Conservation (phyloP, 768 basidiomycete genomes). For the Lentinula raphanica region DNA sequence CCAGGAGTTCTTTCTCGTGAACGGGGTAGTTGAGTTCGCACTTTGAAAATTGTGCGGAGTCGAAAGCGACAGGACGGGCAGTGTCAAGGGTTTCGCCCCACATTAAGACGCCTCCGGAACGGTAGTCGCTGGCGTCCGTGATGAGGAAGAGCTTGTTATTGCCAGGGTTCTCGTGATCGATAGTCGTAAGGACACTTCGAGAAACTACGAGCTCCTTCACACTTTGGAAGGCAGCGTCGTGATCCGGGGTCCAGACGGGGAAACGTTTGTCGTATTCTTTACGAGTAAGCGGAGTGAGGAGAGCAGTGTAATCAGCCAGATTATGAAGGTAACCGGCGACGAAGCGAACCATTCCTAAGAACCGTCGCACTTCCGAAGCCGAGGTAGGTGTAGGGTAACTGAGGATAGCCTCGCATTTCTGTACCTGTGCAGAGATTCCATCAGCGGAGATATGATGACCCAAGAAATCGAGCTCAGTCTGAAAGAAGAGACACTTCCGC, state of each 20-base stretch:
- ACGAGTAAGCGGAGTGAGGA: conserved; percentile 15
- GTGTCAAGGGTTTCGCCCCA: conserved; percentile 20
- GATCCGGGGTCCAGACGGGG: conserved; percentile 16
- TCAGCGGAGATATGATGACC: conserved; percentile 18
- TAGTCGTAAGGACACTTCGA: conserved; percentile 23
- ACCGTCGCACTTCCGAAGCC: conserved; percentile 12
- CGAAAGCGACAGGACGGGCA: conserved; percentile 24
- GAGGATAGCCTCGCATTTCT: conserved; percentile 15
- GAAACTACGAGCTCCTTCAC: conserved; percentile 25
- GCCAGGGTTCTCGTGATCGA: conserved; percentile 25
- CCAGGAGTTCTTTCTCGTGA: conserved; percentile 25
- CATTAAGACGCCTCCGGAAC: conserved; percentile 21
- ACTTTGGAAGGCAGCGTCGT: conserved; percentile 20
- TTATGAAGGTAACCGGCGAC: conserved; percentile 13
- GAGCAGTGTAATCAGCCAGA: conserved; percentile 11
- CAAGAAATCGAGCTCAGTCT: conserved; percentile 9
- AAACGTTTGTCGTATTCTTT: conserved; percentile 13
- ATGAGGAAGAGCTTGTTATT: conserved; percentile 27
- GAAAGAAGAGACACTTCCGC: conserved; percentile 17
- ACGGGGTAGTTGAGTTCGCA: conserved; percentile 25
- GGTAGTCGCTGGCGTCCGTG: conserved; percentile 21
- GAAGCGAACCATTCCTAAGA: conserved; percentile 20
- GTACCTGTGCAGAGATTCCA: conserved; percentile 17
- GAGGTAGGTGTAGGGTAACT: conserved; percentile 17
- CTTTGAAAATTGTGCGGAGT: conserved; percentile 19